Percentiles rank a stretch among this genome's conserved stretches.
Evolutionary conservation across 108 stramenopile genomes (phyloP).

Genomic region (Fragilaria crotonensis): DNA sequence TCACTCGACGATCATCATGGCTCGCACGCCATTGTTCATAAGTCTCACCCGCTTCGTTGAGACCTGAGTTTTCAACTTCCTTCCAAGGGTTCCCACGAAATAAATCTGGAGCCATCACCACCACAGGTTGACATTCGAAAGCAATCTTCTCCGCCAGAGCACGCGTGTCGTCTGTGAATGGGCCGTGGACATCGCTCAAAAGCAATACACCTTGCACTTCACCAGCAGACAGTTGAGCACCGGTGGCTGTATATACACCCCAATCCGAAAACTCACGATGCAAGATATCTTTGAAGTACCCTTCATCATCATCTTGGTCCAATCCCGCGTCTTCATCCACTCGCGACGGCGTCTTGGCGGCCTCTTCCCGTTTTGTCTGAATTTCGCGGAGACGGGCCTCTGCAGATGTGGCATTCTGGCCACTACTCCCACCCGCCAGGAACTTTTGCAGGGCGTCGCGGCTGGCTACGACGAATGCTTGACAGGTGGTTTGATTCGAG

Average conservation of each 20-base stretch:
- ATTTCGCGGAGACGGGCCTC: slow-evolving; percentile 53
- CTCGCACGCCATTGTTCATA: slow-evolving; percentile 69
- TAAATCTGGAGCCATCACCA: slow-evolving; percentile 78
- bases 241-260: slow-evolving; percentile 70
- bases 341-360: slow-evolving; percentile 24
- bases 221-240: slow-evolving; percentile 65
- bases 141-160: slow-evolving; percentile 81
- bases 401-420: slow-evolving; percentile 19
- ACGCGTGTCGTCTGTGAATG: slow-evolving; percentile 61
- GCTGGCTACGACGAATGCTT: slow-evolving; percentile 76
- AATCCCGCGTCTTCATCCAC: slow-evolving; percentile 44
- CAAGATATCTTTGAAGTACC: slow-evolving; percentile 40
- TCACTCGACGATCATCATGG: slow-evolving; percentile 66
- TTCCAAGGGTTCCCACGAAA: slow-evolving; percentile 76
- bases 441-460: slow-evolving; percentile 63
- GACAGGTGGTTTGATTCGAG: slow-evolving; percentile 51
- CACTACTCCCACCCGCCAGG: slow-evolving; percentile 36
- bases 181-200: slow-evolving; percentile 72
- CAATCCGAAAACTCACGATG: slow-evolving; percentile 77
- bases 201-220: slow-evolving; percentile 80
- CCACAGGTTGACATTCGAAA: slow-evolving; percentile 87
- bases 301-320: slow-evolving; percentile 56
- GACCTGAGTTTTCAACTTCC: slow-evolving; percentile 27
- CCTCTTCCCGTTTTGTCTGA: slow-evolving; percentile 49
- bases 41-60: slow-evolving; percentile 46